Evolutionary conservation across 768 basidiomycete genomes (phyloP).

Genomic region (Trametes meyenii): DNA sequence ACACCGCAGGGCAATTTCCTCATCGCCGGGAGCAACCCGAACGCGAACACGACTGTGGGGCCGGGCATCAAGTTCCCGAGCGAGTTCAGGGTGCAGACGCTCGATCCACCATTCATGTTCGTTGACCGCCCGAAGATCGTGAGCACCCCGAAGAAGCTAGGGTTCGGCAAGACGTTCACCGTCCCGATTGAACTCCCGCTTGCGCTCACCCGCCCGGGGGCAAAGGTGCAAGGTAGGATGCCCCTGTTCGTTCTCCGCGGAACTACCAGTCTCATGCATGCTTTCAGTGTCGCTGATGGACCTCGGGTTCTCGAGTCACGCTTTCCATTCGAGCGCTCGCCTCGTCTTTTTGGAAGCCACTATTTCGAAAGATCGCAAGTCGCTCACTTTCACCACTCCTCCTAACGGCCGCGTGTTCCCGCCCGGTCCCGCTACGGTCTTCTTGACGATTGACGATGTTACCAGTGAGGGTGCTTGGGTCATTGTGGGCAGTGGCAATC

Average conservation of each 20-base stretch:
- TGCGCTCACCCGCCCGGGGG: constrained; percentile 34
- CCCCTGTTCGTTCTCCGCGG: background rate
- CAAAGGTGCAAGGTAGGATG: constrained; percentile 50
- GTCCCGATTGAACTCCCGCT: constrained; percentile 46
- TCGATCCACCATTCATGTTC: constrained; percentile 84
- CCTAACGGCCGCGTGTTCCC: constrained; percentile 69
- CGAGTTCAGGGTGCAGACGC: constrained; percentile 87
- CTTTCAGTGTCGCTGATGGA: constrained; percentile 78
- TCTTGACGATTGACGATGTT: constrained; percentile 60
- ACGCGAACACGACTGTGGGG: constrained; percentile 68
- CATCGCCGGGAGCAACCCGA: constrained; percentile 85
- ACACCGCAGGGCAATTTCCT: constrained; percentile 72
- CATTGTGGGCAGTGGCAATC: constrained; percentile 68
- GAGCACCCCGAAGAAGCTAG: constrained; percentile 39
- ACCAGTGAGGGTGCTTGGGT: constrained; percentile 65
- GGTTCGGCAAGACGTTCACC: constrained; percentile 49
- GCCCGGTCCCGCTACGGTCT: constrained; percentile 80
- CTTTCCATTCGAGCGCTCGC: constrained; percentile 73
- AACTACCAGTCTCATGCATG: background rate
- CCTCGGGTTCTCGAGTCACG: constrained; percentile 77
- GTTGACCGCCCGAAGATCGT: constrained; percentile 57
- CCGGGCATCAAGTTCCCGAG: constrained; percentile 62
- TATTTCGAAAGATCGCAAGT: constrained; percentile 45
- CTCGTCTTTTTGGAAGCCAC: constrained; percentile 65
- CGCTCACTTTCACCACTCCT: constrained; percentile 62